phyloP scores from a whole-genome alignment of 1,284 basidiomycete species.

The Albatrellus sp. region DNA sequence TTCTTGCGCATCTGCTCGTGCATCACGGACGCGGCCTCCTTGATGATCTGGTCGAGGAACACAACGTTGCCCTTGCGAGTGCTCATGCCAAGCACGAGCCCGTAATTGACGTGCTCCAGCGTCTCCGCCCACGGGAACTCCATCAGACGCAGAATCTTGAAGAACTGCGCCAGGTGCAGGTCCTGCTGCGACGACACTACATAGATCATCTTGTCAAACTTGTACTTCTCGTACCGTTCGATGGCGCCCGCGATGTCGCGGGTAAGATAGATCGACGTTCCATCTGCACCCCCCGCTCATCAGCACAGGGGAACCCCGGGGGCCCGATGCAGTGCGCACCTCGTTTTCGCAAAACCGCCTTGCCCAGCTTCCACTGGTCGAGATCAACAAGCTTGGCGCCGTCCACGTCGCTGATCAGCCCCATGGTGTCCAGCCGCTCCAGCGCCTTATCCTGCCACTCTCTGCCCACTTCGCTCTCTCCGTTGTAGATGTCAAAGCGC shows the following conservation, averaged over 20 bases:
- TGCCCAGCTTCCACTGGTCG: constrained; percentile 81
- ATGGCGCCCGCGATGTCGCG: constrained; percentile 93
- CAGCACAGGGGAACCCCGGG: neutral
- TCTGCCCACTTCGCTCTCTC: constrained; percentile 83
- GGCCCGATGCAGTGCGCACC: no score
- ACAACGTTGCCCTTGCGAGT: constrained; percentile 95
- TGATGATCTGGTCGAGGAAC: constrained; percentile 91
- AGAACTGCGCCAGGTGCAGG: constrained; percentile 86
- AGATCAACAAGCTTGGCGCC: constrained; percentile 75
- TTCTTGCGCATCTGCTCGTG: constrained; percentile 96
- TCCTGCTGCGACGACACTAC: constrained; percentile 94
- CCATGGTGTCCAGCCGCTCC: constrained; percentile 43
- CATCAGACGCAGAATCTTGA: constrained; percentile 92
- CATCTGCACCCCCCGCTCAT: constrained; percentile 44
- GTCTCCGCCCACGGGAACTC: constrained; percentile 75
- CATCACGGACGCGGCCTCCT: constrained; percentile 86
- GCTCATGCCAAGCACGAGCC: constrained; percentile 91
- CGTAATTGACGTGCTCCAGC: constrained; percentile 89
- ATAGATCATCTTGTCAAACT: constrained; percentile 98
- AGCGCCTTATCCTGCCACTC: constrained; percentile 69
- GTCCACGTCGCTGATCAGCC: constrained; percentile 45
- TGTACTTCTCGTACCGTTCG: constrained; percentile 86
- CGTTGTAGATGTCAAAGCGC: constrained; percentile 88
- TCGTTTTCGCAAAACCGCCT: constrained; percentile 84
- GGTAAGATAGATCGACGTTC: constrained; percentile 97